phyloP scores from a whole-genome alignment of 805 yeast genomes.

The Lipomyces starkeyi region DNA sequence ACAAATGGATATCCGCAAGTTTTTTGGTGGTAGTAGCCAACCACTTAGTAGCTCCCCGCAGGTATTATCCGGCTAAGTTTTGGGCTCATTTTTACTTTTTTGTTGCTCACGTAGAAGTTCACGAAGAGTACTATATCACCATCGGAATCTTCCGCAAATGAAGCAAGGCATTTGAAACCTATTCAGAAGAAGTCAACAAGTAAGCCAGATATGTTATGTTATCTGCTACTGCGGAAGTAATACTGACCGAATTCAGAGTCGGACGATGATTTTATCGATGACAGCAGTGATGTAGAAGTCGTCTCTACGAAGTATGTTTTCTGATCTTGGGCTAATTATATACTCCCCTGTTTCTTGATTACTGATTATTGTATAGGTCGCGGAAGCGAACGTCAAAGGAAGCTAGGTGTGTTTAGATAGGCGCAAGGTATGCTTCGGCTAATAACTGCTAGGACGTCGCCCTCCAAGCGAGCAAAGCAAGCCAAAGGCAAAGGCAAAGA shows the following conservation, averaged over 20 bases:
- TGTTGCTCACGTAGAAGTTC: not conserved
- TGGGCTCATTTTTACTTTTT: not conserved
- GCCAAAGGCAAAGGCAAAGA: not conserved
- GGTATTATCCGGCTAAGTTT: not conserved
- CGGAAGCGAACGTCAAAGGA: not conserved
- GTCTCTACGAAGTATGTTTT: not conserved
- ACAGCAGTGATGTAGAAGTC: not conserved
- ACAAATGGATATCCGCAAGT: conserved; percentile 12
- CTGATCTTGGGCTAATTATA: not conserved
- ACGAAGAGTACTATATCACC: not conserved
- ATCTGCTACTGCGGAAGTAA: not conserved
- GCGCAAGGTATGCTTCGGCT: not conserved
- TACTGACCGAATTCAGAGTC: not conserved
- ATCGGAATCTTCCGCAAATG: not conserved
- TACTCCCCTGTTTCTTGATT: not conserved
- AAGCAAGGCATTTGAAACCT: not conserved
- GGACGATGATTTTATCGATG: conserved; percentile 4
- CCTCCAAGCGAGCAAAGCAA: conserved; percentile 4
- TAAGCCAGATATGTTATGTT: not conserved
- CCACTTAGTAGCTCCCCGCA: not conserved
- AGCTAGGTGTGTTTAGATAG: not conserved
- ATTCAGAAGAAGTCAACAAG: conserved; percentile 1
- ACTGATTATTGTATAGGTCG: not conserved
- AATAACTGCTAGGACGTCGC: not conserved
- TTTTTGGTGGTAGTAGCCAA: conserved; percentile 4